Evolutionary conservation across 768 basidiomycete species (phyloP), one percentile per base, ranked within the genome.

Genomic region (Xerocomus brunneocitrinus): DNA sequence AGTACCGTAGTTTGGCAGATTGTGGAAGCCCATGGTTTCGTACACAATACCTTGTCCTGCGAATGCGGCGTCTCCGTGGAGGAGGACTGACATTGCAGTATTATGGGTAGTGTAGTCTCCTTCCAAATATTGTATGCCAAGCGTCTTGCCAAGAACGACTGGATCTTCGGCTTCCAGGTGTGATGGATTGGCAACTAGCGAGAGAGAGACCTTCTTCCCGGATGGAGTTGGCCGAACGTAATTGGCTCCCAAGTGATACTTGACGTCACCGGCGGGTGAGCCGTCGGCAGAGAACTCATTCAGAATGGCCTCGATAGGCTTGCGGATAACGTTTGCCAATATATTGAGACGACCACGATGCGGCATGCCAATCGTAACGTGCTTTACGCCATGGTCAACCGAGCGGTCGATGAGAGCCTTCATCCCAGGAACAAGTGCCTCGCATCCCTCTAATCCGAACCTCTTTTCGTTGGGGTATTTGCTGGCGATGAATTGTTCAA

Each of bases 381-480:
- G 83, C 73, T 95, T 95, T 62, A 97, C 87, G 47, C 97, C 97
- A 58, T 89, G 79, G 61, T 99, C 97, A 60, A 99, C 97, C 19
- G 95, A 97, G 57, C 94, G 88, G 71, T 99, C 97, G 57, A 99
- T 97, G 67, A 99, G 85, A 1, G 95, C 97, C 75, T 99, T 99
- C 97, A 99, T 99, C 49, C 97, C 97, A 28, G 97, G 97, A 62
- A 98, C 89, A 61, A 99, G 85, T 28, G 92, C 82, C 73, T 99
- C 97, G 72, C 94, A 97, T 51, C 97, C 97, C 72, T 99, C 97
- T 40, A 99, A 82, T 71, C 97, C 97, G 72, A 99, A 99, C 44
- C 97, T 89, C 74, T 99, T 99, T 78, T 99, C 97, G 74, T 98
- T 99, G 61, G 97, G 97, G 74, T 91, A 97, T 71, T 98, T 99